Base-by-base conservation (phyloP, 2,329 filamentous ascomycete genomes). In the Venturia asperata region DNA sequence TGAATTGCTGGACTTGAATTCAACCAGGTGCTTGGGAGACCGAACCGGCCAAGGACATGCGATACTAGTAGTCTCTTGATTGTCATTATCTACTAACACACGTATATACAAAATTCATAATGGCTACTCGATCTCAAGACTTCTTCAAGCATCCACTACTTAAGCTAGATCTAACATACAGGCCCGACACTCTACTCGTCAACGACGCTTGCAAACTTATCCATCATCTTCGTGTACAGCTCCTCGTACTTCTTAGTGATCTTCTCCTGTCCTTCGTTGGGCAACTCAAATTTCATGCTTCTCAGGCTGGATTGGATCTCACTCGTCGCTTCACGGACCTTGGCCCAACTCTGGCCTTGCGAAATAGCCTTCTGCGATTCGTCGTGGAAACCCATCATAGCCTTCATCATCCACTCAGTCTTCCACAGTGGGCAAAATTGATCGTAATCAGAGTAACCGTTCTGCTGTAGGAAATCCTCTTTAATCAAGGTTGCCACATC, bases 391-490 rank as follows among this genome's bases (percentile, higher is more conserved):
- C 88, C 90, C 83, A 99, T 90, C 87, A 99, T 97, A 69, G 91
- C 89, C 85, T 96, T 97, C 94, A 99, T 99, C 94, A 99, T 97
- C 88, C 94, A 99, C 77, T 96, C 90, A 0, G 94, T 99, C 88
- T 99, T 99, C 94, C 94, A 99, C 74, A 99, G 85, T 62, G 94
- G 94, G 75, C 94, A 99, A 86, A 96, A 99, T 80, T 97, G 92
- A 75, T 99, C 94, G 76, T 99, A 97, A 78, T 97, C 91, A 70
- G 90, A 94, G 85, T 99, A 99, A 68, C 94, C 94, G 80, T 99
- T 99, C 78, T 99, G 94, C 80, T 99, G 94, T 75, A 99, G 77
- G 81, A 99, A 99, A 77, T 99, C 94, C 75, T 99, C 94, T 85
- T 99, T 99, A 78, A 99, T 81, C 71, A 99, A 81, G 21, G 86